Evolutionary conservation across 768 basidiomycete species (phyloP).

Genomic region (Lactarius indigo): DNA sequence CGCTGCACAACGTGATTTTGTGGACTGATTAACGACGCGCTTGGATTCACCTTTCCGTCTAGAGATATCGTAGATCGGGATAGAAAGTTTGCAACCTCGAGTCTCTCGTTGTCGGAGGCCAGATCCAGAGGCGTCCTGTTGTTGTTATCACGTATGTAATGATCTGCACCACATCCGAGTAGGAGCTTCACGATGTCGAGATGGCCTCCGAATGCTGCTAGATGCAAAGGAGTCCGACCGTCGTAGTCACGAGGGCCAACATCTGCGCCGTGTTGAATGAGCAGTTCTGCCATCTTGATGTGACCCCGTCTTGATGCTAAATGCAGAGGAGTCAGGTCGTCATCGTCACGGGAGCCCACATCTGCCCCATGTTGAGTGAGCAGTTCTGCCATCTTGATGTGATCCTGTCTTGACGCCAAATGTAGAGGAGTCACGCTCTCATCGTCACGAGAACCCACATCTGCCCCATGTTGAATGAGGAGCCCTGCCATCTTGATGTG

Average conservation of each 20-base stretch:
- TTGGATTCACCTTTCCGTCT: not conserved
- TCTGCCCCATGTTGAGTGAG: not conserved
- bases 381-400: too few species aligned
- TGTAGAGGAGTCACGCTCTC: not conserved
- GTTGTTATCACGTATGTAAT: not conserved
- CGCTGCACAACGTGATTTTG: not conserved
- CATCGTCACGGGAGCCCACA: not conserved
- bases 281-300: not conserved
- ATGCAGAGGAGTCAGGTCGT: not conserved
- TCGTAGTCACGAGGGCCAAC: not conserved
- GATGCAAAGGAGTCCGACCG: not conserved
- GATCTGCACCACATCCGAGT: not conserved
- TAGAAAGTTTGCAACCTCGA: not conserved
- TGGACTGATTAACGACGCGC: not conserved
- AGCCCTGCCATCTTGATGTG: too few species aligned
- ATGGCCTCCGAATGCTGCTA: too few species aligned
- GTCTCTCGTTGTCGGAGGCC: not conserved
- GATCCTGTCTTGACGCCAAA: not conserved
- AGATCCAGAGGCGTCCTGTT: not conserved
- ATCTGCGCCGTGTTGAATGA: not conserved
- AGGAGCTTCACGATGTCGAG: too few species aligned
- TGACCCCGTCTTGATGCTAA: not conserved
- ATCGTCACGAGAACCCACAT: too few species aligned
- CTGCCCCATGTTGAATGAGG: too few species aligned
- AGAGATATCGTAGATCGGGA: not conserved